Base-by-base conservation (phyloP, 495 filamentous ascomycete genomes). In the Margaritispora aquatica region DNA sequence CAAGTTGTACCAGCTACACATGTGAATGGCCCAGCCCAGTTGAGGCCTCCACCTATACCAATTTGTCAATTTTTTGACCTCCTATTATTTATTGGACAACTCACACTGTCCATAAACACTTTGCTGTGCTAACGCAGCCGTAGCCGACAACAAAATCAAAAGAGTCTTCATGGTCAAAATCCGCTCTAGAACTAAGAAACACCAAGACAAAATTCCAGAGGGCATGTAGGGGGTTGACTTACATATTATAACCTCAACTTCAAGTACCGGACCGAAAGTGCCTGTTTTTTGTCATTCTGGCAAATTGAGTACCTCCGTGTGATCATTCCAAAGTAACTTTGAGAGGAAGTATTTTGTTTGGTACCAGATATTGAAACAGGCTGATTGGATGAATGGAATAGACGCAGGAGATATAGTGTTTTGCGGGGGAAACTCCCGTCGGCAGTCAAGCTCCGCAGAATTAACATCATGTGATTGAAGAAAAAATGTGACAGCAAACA, bases 1-100 rank as follows among this genome's bases (percentile, higher is more conserved):
- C 63, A 68, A 0, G 41, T 10, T 41, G 51, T 66, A 7, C 66
- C 66, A n/a, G 55, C 13, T 48, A 65, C 63, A 59, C 66, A 68
- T 15, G 63, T 58, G 17, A 59, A 63, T 51, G 44, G 47, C 2
- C 66, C 66, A 29, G 34, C 31, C 66, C 66, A 68, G 1, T 38
- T 51, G 20, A 36, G 44, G 48, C 66, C 66, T 27, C 59, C 66
- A 38, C 65, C 64, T 66, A 38, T 57, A 26, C 19, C 22, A 59
- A 44, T 21, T 17, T 36, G 17, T 24, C 22, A 19, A 9, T 15
- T 50, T 50, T 21, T 50, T 31, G 9, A 3, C 1, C 15, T 51
- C 9, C 21, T 22, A 26, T 15, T 29, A n/a, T 29, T 51, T 22
- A 50, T 19, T 21, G 11, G 15, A 38, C 20, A 7, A n/a, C 59